Evolutionary conservation across 768 basidiomycete species (phyloP).

Genomic region (Tricholoma furcatifolium): DNA sequence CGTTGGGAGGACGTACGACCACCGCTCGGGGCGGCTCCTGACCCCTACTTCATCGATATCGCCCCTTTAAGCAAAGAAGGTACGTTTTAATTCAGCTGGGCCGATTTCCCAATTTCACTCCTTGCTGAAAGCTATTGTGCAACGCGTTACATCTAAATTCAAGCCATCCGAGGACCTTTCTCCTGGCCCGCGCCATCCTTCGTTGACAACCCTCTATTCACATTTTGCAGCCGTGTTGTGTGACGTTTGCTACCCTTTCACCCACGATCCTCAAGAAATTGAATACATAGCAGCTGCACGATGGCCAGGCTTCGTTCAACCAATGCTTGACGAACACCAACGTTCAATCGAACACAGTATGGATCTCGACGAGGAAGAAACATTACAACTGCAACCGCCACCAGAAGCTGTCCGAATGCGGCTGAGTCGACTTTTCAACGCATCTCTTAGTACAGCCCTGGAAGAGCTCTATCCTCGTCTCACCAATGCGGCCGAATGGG

Average conservation of each 20-base stretch:
- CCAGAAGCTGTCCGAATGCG: conserved; percentile 65
- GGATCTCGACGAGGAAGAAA: conserved; percentile 22
- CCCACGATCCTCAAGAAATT: conserved; percentile 66
- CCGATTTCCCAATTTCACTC: conserved; percentile 2
- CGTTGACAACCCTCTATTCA: conserved; percentile 57
- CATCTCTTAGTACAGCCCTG: conserved; percentile 59
- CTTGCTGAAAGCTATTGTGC: conserved; percentile 26
- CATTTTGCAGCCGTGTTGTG: conserved; percentile 61
- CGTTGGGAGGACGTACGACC: conserved; percentile 77
- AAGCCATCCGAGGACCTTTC: conserved; percentile 9
- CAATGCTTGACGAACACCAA: conserved; percentile 53
- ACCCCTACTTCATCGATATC: conserved; percentile 68
- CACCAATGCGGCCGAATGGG: conserved; percentile 66
- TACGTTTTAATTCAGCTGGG: conserved; percentile 22
- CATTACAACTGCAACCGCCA: conserved; percentile 31
- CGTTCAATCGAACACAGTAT: conserved; percentile 15
- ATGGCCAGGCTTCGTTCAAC: conserved; percentile 79
- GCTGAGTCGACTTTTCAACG: conserved; percentile 59
- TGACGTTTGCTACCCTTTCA: conserved; percentile 62
- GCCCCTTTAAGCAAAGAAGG: conserved; percentile 56
- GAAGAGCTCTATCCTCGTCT: conserved; percentile 69
- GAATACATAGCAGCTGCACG: conserved; percentile 74
- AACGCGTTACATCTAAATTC: conserved; percentile 41
- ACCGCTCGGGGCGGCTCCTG: conserved; percentile 63
- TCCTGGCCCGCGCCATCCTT: conserved; percentile 46